Percentiles rank a stretch among this genome's conserved stretches.
phyloP scores from a whole-genome alignment of 2,329 filamentous ascomycete species.

The Tolypocladium tropicale region DNA sequence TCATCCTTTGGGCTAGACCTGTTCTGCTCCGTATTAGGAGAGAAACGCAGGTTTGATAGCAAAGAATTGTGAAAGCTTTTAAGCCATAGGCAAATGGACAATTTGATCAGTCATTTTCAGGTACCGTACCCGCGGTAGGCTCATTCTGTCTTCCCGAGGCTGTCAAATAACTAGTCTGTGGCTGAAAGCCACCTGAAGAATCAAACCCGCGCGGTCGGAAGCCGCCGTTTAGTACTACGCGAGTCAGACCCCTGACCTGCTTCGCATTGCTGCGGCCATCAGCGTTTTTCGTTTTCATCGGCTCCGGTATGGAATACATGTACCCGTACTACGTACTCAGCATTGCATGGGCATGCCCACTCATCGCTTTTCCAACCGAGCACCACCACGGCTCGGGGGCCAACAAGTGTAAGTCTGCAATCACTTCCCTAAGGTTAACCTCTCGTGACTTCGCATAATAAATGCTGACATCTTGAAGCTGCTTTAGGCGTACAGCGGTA shows the following conservation, averaged over 20 bases:
- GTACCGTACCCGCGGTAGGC: neutral
- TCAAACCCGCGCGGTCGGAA: neutral
- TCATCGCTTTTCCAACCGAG: neutral
- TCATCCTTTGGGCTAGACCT: neutral
- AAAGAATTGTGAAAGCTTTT: neutral
- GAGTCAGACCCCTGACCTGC: neutral
- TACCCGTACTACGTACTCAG: no score
- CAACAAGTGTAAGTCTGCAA: neutral
- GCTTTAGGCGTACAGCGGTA: neutral
- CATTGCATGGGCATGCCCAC: neutral
- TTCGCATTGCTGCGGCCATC: neutral
- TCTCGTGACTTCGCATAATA: neutral
- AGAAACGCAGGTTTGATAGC: neutral
- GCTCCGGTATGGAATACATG: neutral
- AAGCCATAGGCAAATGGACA: neutral
- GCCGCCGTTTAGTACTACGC: neutral
- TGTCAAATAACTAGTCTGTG: neutral
- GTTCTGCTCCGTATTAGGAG: neutral
- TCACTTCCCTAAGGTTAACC: neutral
- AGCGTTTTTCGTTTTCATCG: neutral
- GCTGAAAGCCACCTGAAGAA: neutral
- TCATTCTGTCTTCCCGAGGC: neutral
- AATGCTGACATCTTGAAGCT: neutral
- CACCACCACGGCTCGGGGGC: neutral
- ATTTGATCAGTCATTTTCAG: neutral